Base-by-base conservation (phyloP, 2,329 filamentous ascomycete species). In the Phialemoniopsis sp. region DNA sequence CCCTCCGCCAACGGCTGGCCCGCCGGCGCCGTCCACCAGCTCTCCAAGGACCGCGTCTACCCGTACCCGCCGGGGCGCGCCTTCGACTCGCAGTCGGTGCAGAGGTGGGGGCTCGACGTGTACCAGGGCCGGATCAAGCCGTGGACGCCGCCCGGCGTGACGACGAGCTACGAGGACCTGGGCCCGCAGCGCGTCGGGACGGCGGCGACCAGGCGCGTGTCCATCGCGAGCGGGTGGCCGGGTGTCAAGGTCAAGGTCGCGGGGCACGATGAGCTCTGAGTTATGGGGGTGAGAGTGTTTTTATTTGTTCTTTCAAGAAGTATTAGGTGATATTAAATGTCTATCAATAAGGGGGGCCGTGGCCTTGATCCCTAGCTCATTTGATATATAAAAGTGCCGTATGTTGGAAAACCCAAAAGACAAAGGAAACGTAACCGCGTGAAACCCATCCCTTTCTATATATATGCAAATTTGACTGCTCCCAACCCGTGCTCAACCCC, bases 41-140 rank as follows among this genome's bases (percentile, higher is more conserved):
- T 63, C 14, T 62, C 59, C 2, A 56, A 51, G 18, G 52, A 62
- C 40, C 48, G 51, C 13, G 48, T 64, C 26, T 66, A 59, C 31
- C 59, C 52, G 15, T 64, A 62, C 36, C 61, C 60, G n/a, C 50
- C 53, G 26, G 58, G 50, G 14, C 40, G 42, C 35, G 15, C 49
- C 3, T 19, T 55, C 21, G 55, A 50, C 13, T 44, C 59, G 33
- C 53, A 50, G 16, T 44, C 51, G 13, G 36, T 66, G 29, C 57
- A 60, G 43, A 46, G 51, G 33, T 65, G 59, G 59, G 60, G 60
- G 2, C 39, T 64, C 12, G 60, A 63, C 19, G 61, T 65, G 13
- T 64, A 57, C 50, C 57, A 64, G 37, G 61, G 57, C 4, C 46
- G 55, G 7, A 44, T 64, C 34, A 57, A 56, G 46, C 56, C 60